Conservation (phyloP, 768 basidiomycete genomes). For the Cubamyces sp. region DNA sequence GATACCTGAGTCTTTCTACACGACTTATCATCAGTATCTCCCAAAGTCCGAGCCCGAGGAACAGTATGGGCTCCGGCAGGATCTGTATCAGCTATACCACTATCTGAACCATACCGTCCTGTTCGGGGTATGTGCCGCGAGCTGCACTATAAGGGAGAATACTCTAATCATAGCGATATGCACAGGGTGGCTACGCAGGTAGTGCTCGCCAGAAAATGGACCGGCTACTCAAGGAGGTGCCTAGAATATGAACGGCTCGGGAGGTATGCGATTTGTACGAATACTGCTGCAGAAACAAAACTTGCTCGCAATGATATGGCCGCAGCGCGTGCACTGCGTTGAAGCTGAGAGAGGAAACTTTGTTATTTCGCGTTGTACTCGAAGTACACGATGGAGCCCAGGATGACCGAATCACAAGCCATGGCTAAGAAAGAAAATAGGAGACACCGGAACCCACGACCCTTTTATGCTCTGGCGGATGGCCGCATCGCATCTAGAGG, state of each 20-base stretch:
- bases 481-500: neutral
- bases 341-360: neutral
- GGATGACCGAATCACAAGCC: slow-evolving; percentile 3
- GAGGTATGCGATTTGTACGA: neutral
- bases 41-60: slow-evolving; percentile 68
- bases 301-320: neutral
- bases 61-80: slow-evolving; percentile 64
- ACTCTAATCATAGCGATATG: neutral
- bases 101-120: slow-evolving; percentile 81
- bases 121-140: slow-evolving; percentile 62
- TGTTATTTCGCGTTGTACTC: slow-evolving; percentile 1
- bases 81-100: slow-evolving; percentile 81
- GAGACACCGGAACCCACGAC: neutral
- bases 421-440: neutral
- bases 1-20: slow-evolving; percentile 64
- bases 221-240: slow-evolving; percentile 43
- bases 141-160: neutral
- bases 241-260: neutral
- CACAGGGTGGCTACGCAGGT: slow-evolving; percentile 53
- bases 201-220: slow-evolving; percentile 56
- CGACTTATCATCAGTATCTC: slow-evolving; percentile 61
- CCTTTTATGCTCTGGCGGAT: slow-evolving; percentile 3
- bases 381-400: slow-evolving; percentile 3
- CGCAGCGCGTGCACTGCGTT: too few relatives aligned
- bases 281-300: neutral